Conservation (phyloP, 2,329 filamentous ascomycete species). For the Cryoendolithus antarcticus region DNA sequence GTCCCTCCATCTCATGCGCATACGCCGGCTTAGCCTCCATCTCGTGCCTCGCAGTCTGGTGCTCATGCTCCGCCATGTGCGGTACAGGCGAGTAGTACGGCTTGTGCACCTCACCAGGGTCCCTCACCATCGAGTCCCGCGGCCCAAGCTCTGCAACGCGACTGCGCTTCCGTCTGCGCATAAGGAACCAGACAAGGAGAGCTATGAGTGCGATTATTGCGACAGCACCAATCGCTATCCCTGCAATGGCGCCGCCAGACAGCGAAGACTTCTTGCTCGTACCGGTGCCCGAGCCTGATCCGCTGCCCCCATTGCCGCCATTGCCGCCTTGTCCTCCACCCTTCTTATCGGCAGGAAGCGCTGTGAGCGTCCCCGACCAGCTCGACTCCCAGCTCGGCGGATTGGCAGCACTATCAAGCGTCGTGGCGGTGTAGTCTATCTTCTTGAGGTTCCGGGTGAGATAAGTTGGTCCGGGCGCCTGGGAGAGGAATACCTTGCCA, state of each 20-base stretch:
- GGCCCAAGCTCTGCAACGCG: no score
- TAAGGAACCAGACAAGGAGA: conserved; percentile 6
- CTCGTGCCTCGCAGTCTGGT: conserved; percentile 1
- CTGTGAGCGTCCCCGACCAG: conserved; percentile 6
- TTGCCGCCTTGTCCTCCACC: not conserved
- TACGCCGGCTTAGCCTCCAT: not conserved
- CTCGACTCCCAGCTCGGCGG: conserved; percentile 8
- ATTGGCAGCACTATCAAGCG: conserved; percentile 4
- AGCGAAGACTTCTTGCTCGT: conserved; percentile 12
- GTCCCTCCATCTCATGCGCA: not conserved
- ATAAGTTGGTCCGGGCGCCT: conserved; percentile 2
- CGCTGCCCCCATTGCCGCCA: not conserved
- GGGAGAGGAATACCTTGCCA: conserved; percentile 1
- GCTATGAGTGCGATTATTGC: conserved; percentile 9
- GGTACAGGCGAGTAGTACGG: not conserved
- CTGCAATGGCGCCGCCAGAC: conserved; percentile 23
- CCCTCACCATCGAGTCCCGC: no score
- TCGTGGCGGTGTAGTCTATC: conserved; percentile 3
- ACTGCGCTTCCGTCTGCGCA: conserved; percentile 5
- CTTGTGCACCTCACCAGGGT: not conserved
- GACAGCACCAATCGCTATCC: conserved; percentile 24
- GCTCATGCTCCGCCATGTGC: not conserved
- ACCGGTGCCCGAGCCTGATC: conserved; percentile 13
- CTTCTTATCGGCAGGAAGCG: conserved; percentile 2
- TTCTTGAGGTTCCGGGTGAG: not conserved